Evolutionary conservation across 2,329 filamentous ascomycete species (phyloP), one percentile per base, ranked within the genome.

Genomic region (Dothideomycetes sp.): DNA sequence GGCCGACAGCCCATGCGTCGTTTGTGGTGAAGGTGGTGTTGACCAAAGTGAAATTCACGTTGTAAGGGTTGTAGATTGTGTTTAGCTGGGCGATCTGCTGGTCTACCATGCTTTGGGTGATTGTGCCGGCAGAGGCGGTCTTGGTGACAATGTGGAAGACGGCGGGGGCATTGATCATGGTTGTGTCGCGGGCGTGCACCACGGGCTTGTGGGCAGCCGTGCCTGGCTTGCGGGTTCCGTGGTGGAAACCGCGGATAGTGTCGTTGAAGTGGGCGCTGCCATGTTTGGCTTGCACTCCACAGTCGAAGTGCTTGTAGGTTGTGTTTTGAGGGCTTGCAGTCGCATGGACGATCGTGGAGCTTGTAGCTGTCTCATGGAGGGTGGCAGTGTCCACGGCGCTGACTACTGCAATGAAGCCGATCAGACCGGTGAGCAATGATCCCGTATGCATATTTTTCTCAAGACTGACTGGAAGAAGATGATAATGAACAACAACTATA

Each of bases 1-100:
- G 61, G 38, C 59, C 64, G 14, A 60, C 51, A 22, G 73, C 72
- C 73, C 73, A 77, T 34, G 57, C 58, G 47, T 73, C 65, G 57
- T 75, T 75, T 42, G 64, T 58, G 27, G 63, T 71, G 47, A 65
- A 70, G 17, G 64, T 67, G 19, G 69, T 60, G 42, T 66, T 64
- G 38, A 59, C 48, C 8, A 76, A 61, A 19, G 56, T 62, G 60
- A 73, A 77, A 7, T 52, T 54, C 48, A 77, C 70, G 42, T 61
- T 61, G 57, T 72, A 72, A 31, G 64, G 58, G 27, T 61, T 56
- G 58, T 72, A 72, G 7, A 59, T 59, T 19, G 44, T 52, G 54
- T 68, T 69, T 27, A 68, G 41, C 1, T 53, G 50, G 30, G 52
- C 51, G 41, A 61, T 40, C 46, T 68, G 65, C 14, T 52, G 51